Percentiles rank a stretch among this genome's conserved stretches.
phyloP scores from a whole-genome alignment of 495 filamentous ascomycete species.

The Bryoglossum gracile region DNA sequence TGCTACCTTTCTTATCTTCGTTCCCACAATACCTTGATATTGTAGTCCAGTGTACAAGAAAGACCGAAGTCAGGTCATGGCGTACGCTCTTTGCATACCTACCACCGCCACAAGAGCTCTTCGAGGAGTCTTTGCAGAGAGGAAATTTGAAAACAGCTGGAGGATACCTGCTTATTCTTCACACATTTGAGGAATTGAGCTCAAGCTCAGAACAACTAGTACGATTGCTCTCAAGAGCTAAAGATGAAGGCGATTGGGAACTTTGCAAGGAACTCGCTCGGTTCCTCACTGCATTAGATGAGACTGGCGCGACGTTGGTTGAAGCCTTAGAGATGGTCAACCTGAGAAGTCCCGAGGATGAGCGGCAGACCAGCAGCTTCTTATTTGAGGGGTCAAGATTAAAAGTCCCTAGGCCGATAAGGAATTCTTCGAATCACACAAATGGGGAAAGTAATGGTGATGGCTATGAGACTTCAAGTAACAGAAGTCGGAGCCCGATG shows the following conservation, averaged over 20 bases:
- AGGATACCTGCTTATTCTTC: slow-evolving; percentile 91
- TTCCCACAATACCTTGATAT: slow-evolving; percentile 90
- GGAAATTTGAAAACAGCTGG: slow-evolving; percentile 91
- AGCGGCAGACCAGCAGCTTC: slow-evolving; percentile 34
- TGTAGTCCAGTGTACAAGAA: slow-evolving; percentile 93
- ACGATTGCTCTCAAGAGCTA: slow-evolving; percentile 72
- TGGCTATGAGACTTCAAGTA: slow-evolving; percentile 9
- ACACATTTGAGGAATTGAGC: slow-evolving; percentile 84
- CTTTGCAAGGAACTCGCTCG: slow-evolving; percentile 90
- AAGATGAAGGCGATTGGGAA: slow-evolving; percentile 87
- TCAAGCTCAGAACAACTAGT: slow-evolving; percentile 74
- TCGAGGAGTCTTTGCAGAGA: slow-evolving; percentile 79
- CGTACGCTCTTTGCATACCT: slow-evolving; percentile 84
- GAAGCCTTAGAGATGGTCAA: slow-evolving; percentile 71
- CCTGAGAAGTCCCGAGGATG: slow-evolving; percentile 38
- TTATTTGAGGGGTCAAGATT: slow-evolving; percentile 41
- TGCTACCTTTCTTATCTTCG: slow-evolving; percentile 82
- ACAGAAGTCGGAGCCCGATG: slow-evolving; percentile 12
- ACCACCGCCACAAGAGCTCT: slow-evolving; percentile 81
- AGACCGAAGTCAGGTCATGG: slow-evolving; percentile 95
- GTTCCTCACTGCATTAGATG: slow-evolving; percentile 88
- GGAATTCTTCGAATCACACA: slow-evolving; percentile 19
- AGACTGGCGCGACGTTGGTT: slow-evolving; percentile 71
- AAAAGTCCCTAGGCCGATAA: slow-evolving; percentile 38
- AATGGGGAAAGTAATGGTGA: slow-evolving; percentile 13